These are phyloP conservation scores for Acarospora socialis DNA, from an alignment of 2,329 filamentous ascomycete species.

Conservation along the genomic window DNA sequence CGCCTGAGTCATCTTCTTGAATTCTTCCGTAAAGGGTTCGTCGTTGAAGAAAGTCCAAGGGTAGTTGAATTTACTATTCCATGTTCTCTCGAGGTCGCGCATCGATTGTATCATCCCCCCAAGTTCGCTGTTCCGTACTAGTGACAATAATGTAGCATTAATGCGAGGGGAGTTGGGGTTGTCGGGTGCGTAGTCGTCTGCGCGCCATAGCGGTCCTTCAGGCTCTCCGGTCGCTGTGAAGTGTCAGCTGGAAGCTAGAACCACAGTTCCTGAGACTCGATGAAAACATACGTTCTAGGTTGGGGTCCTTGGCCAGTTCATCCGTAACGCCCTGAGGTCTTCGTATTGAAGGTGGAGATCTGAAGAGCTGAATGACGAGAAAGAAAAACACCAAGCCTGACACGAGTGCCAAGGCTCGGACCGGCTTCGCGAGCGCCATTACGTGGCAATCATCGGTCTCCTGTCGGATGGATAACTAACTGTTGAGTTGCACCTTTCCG, in stretches of 20 bases:
- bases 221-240: slow-evolving; percentile 66
- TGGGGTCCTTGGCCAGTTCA: slow-evolving; percentile 62
- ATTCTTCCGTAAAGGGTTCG: slow-evolving; percentile 80
- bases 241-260: slow-evolving; percentile 11
- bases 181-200: slow-evolving; percentile 63
- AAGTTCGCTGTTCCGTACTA: slow-evolving; percentile 87
- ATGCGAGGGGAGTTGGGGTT: slow-evolving; percentile 67
- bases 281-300: slow-evolving; percentile 59
- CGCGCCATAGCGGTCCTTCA: slow-evolving; percentile 57
- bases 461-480: no score
- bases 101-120: slow-evolving; percentile 75
- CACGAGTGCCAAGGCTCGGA: slow-evolving; percentile 61
- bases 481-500: no score
- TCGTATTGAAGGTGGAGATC: slow-evolving; percentile 34
- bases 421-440: slow-evolving; percentile 77
- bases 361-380: slow-evolving; percentile 62
- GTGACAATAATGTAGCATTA: slow-evolving; percentile 79
- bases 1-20: slow-evolving; percentile 67
- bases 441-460: slow-evolving; percentile 1
- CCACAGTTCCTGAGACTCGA: not conserved
- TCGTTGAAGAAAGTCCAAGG: slow-evolving; percentile 99
- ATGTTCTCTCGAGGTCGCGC: slow-evolving; percentile 80
- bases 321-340: slow-evolving; percentile 26
- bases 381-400: slow-evolving; percentile 63
- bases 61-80: slow-evolving; percentile 99